Base-by-base conservation (phyloP, 2,329 filamentous ascomycete genomes). In the Epichloe sp. region DNA sequence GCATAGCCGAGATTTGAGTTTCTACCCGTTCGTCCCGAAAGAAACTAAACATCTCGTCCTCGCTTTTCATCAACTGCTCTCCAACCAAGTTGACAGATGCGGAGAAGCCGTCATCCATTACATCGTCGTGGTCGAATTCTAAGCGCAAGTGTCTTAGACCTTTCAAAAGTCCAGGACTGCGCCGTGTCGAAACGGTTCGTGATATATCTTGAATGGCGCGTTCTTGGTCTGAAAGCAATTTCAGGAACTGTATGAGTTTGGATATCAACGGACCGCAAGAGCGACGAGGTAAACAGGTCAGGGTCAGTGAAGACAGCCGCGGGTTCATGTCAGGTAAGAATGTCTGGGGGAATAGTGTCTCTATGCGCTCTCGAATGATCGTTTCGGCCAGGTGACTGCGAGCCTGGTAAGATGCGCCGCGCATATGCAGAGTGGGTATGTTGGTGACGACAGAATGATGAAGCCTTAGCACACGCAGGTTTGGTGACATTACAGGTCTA, bases 371-470 rank as follows among this genome's bases (percentile, higher is more conserved):
- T 10, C 68, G 66, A 41, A 80, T 58, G 1, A 58, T 55, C 0
- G 64, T 72, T 58, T 80, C 76, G 4, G 75, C 71, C 7, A 75
- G 53, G 56, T 68, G 70, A 8, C 68, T 43, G 3, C 67, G 60
- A 8, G 64, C 61, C 52, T 69, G 56, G 3, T 60, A 55, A 3
- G 69, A 67, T 4, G 73, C 57, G 10, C 63, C 64, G 1, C 67
- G 62, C 7, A 67, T 62, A 4, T 66, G 53, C 4, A 80, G 55
- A 0, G 71, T 73, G 2, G 74, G 75, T 8, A 78, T 67, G 41
- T 72, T 70, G 0, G 80, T 83, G 5, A 83, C 71, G 2, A 82
- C 56, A 0, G 79, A 82, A 59, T 83, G 80, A 48, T 83, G 80
- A 5, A 80, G 65, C 12, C 74, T 71, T 2, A 83, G 62, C 1